These are phyloP conservation scores for Paracoccidioides brasiliensis DNA, from an alignment of 2,329 filamentous ascomycete genomes.

Conservation along the genomic window DNA sequence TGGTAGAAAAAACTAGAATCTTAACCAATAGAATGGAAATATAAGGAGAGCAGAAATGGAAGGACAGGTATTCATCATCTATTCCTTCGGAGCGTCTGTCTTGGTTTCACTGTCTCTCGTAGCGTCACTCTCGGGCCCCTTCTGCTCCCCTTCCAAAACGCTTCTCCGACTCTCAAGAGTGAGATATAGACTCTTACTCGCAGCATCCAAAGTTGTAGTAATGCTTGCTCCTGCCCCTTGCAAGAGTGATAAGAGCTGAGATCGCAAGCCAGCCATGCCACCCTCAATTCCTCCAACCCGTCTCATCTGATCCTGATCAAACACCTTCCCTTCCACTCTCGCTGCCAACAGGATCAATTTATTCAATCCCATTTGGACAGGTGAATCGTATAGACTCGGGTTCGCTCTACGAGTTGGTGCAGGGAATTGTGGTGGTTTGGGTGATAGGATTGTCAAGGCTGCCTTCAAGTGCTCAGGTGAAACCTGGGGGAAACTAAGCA, in stretches of 20 bases:
- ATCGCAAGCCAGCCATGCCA: slow-evolving; percentile 65
- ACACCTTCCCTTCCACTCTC: slow-evolving; percentile 70
- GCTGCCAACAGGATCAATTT: slow-evolving; percentile 83
- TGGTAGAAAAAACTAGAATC: not conserved
- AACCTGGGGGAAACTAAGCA: slow-evolving; percentile 68
- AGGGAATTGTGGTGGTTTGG: slow-evolving; percentile 58
- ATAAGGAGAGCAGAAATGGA: not conserved
- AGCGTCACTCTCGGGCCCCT: slow-evolving; percentile 21
- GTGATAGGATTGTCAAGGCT: slow-evolving; percentile 64
- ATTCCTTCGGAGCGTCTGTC: slow-evolving; percentile 1
- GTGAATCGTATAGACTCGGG: slow-evolving; percentile 67
- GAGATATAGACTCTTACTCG: slow-evolving; percentile 70
- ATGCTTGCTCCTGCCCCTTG: slow-evolving; percentile 67
- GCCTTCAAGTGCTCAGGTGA: slow-evolving; percentile 74
- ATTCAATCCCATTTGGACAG: slow-evolving; percentile 66
- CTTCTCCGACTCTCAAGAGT: slow-evolving; percentile 71
- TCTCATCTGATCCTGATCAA: slow-evolving; percentile 58
- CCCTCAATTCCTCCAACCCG: slow-evolving; percentile 69
- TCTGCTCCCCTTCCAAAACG: slow-evolving; percentile 62
- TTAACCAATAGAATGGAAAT: not conserved
- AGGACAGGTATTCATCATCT: not conserved
- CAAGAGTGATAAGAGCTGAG: slow-evolving; percentile 68
- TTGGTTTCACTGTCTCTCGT: not conserved
- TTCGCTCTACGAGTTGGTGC: slow-evolving; percentile 62
- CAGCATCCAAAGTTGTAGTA: slow-evolving; percentile 64